phyloP scores from a whole-genome alignment of 2,329 filamentous ascomycete species.

The Penicillium corylophilum region DNA sequence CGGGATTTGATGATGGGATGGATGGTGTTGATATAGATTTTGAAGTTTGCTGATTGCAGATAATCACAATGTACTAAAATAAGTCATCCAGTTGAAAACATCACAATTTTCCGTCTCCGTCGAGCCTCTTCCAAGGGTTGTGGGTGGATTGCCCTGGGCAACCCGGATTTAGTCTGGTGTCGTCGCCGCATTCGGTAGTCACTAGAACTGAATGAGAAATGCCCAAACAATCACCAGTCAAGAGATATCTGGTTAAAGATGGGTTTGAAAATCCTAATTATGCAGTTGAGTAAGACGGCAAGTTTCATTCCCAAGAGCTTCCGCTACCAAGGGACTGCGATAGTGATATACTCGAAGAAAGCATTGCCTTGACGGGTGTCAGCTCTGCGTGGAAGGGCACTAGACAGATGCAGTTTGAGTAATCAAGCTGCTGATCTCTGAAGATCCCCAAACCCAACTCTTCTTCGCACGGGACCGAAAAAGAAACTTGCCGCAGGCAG shows the following conservation, averaged over 20 bases:
- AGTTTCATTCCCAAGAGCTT: not conserved
- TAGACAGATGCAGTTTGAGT: not conserved
- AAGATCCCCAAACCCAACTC: not conserved
- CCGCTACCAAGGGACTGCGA: not conserved
- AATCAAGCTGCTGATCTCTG: not conserved
- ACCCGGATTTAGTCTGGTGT: not conserved
- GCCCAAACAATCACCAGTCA: not conserved
- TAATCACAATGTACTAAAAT: constrained; percentile 1
- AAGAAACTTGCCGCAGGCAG: not conserved
- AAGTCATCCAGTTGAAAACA: constrained; percentile 4
- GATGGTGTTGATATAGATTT: not conserved
- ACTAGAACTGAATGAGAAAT: not conserved
- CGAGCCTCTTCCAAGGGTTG: not conserved
- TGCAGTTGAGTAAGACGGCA: not conserved
- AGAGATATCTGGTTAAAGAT: not conserved
- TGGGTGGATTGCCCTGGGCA: not conserved
- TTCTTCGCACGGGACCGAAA: not conserved
- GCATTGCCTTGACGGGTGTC: not conserved
- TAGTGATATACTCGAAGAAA: not conserved
- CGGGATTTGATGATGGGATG: not conserved
- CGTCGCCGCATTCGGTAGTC: not conserved
- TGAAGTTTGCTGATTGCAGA: not conserved
- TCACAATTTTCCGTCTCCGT: constrained; percentile 5
- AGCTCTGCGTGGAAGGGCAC: not conserved
- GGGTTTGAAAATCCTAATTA: not conserved